phyloP scores from a whole-genome alignment of 305 asterid species.

The Fraxinus angustifolia region DNA sequence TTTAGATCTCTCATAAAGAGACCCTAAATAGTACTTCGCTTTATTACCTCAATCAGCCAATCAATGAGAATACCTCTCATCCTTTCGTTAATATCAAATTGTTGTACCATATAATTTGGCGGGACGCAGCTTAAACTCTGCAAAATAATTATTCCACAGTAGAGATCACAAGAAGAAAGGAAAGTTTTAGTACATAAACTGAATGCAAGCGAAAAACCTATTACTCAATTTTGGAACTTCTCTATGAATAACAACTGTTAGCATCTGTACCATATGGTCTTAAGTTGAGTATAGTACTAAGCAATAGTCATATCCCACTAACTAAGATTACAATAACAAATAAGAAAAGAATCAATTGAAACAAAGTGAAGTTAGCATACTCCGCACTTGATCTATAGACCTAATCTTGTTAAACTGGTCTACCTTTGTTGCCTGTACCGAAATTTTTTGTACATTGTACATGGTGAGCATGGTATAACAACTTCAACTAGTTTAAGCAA shows the following conservation, averaged over 20 bases:
- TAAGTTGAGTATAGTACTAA: too few species aligned
- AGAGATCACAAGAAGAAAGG: neutral
- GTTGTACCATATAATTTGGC: slow-evolving; percentile 41
- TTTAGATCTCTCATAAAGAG: neutral
- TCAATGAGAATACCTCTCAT: slow-evolving; percentile 60
- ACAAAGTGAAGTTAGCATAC: too few species aligned
- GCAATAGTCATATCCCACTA: too few species aligned
- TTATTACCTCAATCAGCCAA: slow-evolving; percentile 56
- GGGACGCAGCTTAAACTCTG: slow-evolving; percentile 46
- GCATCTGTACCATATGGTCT: too few species aligned
- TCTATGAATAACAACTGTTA: too few species aligned
- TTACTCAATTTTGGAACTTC: too few species aligned
- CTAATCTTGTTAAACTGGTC: neutral
- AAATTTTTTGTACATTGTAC: neutral
- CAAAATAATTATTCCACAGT: neutral
- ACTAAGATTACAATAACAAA: neutral
- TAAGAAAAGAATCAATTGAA: neutral
- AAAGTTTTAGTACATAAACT: neutral
- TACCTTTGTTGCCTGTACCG: neutral
- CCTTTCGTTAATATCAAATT: slow-evolving; percentile 46
- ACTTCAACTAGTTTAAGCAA: neutral
- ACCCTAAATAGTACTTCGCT: neutral
- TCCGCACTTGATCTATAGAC: neutral
- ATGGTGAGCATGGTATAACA: neutral
- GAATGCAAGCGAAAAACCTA: too few species aligned